phyloP scores from a whole-genome alignment of 2,329 filamentous ascomycete genomes.

The Echinosphaeria canescens region DNA sequence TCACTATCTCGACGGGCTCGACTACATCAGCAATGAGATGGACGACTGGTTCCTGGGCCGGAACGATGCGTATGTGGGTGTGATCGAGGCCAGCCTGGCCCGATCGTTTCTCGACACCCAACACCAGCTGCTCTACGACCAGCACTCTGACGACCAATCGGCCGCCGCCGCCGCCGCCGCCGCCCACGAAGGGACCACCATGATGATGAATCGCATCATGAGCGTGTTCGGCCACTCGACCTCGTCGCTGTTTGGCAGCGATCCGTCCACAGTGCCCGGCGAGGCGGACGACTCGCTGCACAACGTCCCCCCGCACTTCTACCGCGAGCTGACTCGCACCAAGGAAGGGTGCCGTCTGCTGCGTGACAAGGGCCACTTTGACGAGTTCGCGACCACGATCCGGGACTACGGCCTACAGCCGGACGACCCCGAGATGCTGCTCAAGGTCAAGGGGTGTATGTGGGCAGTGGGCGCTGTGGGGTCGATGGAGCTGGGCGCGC shows the following conservation, averaged over 20 bases:
- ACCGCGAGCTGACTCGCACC: constrained; percentile 82
- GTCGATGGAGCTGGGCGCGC: constrained; percentile 91
- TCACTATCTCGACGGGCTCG: constrained; percentile 86
- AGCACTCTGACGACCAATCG: too few relatives aligned
- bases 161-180: too few relatives aligned
- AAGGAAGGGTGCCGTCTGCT: constrained; percentile 80
- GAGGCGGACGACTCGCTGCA: constrained; percentile 34
- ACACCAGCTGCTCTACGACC: too few relatives aligned
- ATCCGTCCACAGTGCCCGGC: too few relatives aligned
- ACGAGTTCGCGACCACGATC: constrained; percentile 79
- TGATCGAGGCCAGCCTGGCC: constrained; percentile 90
- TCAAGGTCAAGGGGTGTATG: constrained; percentile 89
- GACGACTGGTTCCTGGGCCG: constrained; percentile 97
- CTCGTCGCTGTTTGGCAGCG: too few relatives aligned
- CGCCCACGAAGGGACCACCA: too few relatives aligned
- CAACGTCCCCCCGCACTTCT: constrained; percentile 90
- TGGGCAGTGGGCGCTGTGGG: constrained; percentile 98
- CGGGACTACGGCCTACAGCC: constrained; percentile 69
- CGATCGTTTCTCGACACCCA: constrained; percentile 55
- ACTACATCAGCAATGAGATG: constrained; percentile 99
- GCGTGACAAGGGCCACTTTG: constrained; percentile 86
- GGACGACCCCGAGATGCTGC: constrained; percentile 65
- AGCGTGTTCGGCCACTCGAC: constrained; percentile 35
- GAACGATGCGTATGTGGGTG: constrained; percentile 85
- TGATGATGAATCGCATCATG: constrained; percentile 26